Conservation (phyloP, 129 eudicot genomes). For the Gnaphalium uliginosum region DNA sequence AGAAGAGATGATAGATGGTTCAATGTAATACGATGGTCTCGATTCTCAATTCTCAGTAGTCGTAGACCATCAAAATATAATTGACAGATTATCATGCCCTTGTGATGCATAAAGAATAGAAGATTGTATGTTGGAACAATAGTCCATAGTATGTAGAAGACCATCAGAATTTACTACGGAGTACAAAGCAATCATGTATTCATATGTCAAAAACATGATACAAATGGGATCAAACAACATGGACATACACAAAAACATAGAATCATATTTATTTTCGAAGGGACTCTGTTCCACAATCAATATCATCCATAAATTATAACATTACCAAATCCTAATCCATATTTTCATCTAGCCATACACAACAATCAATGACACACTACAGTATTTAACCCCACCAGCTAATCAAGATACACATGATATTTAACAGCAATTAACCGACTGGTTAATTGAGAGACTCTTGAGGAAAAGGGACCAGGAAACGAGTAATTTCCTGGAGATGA, state of each 20-base stretch:
- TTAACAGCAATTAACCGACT: constrained; percentile 22
- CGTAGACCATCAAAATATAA: neutral
- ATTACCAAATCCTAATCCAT: constrained; percentile 12
- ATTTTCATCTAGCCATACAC: constrained; percentile 10
- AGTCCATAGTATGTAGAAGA: too few species aligned
- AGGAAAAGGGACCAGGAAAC: constrained; percentile 38
- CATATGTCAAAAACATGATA: neutral
- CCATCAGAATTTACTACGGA: neutral
- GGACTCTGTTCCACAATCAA: neutral
- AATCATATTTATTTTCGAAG: neutral
- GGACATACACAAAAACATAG: neutral
- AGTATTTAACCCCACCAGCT: neutral
- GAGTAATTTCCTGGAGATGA: constrained; percentile 41
- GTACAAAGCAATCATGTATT: neutral
- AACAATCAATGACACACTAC: constrained; percentile 2
- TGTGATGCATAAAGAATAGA: neutral
- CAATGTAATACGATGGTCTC: neutral
- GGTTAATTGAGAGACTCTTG: constrained; percentile 6
- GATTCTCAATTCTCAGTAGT: neutral
- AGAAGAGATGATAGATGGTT: neutral
- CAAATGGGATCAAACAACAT: neutral
- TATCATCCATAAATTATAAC: neutral
- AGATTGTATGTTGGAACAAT: too few species aligned
- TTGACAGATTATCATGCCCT: neutral
- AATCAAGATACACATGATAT: neutral